Conservation (phyloP, 192 early-diverging fungal genomes). For the Backusella luteola region DNA sequence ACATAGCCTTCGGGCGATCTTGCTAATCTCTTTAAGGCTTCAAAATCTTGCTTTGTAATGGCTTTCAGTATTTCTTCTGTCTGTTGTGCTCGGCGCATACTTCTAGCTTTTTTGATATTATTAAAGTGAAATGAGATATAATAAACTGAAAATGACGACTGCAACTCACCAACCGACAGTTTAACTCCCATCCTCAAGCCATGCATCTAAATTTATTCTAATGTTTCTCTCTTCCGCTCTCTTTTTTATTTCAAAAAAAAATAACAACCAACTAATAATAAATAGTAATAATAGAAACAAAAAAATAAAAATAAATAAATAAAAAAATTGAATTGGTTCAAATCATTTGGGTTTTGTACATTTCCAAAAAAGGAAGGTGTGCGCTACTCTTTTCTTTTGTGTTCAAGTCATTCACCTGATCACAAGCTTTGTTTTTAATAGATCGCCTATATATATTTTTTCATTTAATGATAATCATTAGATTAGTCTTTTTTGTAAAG, state of each 20-base stretch:
- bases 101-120: slow-evolving; percentile 8
- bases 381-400: background rate
- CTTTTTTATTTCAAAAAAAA: background rate
- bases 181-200: slow-evolving; percentile 13
- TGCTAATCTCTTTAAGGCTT: slow-evolving; percentile 20
- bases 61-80: slow-evolving; percentile 20
- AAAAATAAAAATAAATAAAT: background rate
- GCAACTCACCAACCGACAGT: slow-evolving; percentile 10
- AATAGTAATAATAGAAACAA: background rate
- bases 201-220: background rate
- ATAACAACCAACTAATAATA: background rate
- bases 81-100: slow-evolving; percentile 14
- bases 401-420: background rate
- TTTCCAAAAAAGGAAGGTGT: background rate
- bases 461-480: background rate
- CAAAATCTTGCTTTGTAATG: slow-evolving; percentile 21
- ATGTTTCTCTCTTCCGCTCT: background rate
- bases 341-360: background rate
- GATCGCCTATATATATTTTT: no score
- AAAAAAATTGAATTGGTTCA: background rate
- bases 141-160: background rate
- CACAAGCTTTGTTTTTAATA: background rate
- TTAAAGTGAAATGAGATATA: background rate
- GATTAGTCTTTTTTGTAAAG: background rate
- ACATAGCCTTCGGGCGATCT: slow-evolving; percentile 22